phyloP scores from a whole-genome alignment of 2,329 filamentous ascomycete genomes.

The Epichloe sibirici region DNA sequence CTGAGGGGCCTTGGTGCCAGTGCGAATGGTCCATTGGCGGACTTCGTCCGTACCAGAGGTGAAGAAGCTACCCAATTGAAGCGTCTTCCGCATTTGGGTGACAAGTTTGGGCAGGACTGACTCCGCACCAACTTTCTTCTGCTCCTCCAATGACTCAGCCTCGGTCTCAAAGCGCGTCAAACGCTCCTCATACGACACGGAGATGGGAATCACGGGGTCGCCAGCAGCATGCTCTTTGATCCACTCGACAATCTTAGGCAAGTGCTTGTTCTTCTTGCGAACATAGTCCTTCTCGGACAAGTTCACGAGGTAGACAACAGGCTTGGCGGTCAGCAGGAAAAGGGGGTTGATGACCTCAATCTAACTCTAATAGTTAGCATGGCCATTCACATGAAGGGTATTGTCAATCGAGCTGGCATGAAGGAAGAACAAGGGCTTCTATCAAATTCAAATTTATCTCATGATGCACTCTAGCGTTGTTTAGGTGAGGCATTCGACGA shows the following conservation, averaged over 20 bases:
- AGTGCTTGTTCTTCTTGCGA: constrained; percentile 98
- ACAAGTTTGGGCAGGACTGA: constrained; percentile 89
- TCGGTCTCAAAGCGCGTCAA: constrained; percentile 71
- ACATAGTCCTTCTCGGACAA: constrained; percentile 94
- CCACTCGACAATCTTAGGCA: constrained; percentile 89
- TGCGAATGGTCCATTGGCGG: constrained; percentile 94
- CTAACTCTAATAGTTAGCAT: constrained; percentile 34
- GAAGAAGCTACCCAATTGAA: constrained; percentile 93
- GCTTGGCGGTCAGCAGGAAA: constrained; percentile 89
- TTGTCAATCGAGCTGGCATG: constrained; percentile 5
- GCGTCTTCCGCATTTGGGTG: constrained; percentile 78
- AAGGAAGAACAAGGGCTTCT: constrained; percentile 10
- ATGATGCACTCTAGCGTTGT: constrained; percentile 66
- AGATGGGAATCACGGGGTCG: constrained; percentile 87
- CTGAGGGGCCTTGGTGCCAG: constrained; percentile 92
- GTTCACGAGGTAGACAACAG: constrained; percentile 94
- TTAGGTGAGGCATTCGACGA: constrained; percentile 83
- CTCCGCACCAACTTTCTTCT: constrained; percentile 76
- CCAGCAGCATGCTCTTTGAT: constrained; percentile 80
- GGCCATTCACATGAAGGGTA: constrained; percentile 1
- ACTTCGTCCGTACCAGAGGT: constrained; percentile 93
- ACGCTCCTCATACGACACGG: constrained; percentile 85
- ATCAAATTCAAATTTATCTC: constrained; percentile 79
- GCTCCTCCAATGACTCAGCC: constrained; percentile 67
- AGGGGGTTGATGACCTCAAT: constrained; percentile 96